Base-by-base conservation (phyloP, 805 yeast species). In the Wickerhamiella brachini region DNA sequence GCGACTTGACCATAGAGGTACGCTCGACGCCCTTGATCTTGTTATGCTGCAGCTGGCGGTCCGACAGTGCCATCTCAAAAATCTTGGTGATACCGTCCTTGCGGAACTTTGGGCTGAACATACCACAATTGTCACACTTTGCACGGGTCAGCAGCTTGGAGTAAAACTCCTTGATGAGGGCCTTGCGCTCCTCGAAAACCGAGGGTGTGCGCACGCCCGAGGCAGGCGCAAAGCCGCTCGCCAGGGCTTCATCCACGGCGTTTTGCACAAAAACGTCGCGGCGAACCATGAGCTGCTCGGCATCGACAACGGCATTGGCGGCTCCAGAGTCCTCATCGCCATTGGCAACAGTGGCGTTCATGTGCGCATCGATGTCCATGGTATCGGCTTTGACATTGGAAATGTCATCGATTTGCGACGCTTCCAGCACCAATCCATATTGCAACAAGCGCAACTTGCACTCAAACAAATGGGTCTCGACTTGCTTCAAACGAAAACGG, bases 31-130 rank as follows among this genome's bases (percentile, higher is more conserved):
- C 96, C 68, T 81, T 86, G 56, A 85, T 80, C 65, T 90, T 73
- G 71, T 93, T 93, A 68, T 83, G 82, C 48, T 60, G 50, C 49
- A 77, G 62, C 65, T 90, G 96, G 65, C 86, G 86, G 48, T 86
- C 95, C 48, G 76, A 76, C 58, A 94, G 74, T 5, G 94, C 80
- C 57, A 80, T 81, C 70, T 93, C 97, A 62, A 93, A 93, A 56
- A 93, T 80, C 71, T 94, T 93, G 55, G 89, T 77, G 63, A 80
- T 83, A 0, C 98, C 98, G 65, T 93, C 99, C 62, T 89, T 90
- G 70, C 98, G 80, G 73, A 83, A 90, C 37, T 83, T 74, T 51
- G 99, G 97, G 45, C 96, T 87, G 67, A 74, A 85, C 95, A 89
- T 85, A 44, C 88, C 86, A 76, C 99, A 93, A 68, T 89, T 88